These are phyloP conservation scores for Forsythia suspensa DNA, from an alignment of 257 asterid species.

Conservation along the genomic window DNA sequence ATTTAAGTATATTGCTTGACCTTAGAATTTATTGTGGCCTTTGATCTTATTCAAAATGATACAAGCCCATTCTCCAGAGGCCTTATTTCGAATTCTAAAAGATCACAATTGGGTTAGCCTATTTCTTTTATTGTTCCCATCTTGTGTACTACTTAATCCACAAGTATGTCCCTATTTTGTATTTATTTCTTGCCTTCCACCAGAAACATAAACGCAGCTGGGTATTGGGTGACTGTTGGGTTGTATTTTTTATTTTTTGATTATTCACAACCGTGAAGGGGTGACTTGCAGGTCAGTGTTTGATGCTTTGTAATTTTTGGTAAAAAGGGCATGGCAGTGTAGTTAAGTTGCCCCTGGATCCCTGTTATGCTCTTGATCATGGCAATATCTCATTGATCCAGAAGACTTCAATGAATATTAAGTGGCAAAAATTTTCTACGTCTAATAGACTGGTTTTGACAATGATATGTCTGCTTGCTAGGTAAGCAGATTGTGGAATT, in stretches of 20 bases:
- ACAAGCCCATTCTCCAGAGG: neutral
- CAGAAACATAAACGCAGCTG: neutral
- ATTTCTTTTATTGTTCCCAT: neutral
- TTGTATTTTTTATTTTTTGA: too few relatives aligned
- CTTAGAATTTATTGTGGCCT: neutral
- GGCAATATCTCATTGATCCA: neutral
- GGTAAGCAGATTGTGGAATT: too few relatives aligned
- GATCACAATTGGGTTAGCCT: neutral
- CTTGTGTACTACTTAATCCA: neutral
- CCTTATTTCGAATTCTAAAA: neutral
- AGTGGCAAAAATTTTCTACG: too few relatives aligned
- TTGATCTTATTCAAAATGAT: neutral
- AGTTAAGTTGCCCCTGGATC: neutral
- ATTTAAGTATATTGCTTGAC: neutral
- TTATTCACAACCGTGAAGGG: rapidly evolving
- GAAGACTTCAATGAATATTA: neutral
- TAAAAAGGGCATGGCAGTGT: neutral
- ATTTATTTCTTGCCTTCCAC: neutral
- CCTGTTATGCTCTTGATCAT: neutral
- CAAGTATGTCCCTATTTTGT: neutral
- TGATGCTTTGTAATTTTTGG: neutral
- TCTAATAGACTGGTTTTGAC: too few relatives aligned
- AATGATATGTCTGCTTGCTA: too few relatives aligned
- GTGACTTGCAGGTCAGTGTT: too few relatives aligned
- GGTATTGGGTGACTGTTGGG: too few relatives aligned